Evolutionary conservation across 768 basidiomycete species (phyloP), one percentile per base, ranked within the genome.

Genomic region (Suillus ampliporus): DNA sequence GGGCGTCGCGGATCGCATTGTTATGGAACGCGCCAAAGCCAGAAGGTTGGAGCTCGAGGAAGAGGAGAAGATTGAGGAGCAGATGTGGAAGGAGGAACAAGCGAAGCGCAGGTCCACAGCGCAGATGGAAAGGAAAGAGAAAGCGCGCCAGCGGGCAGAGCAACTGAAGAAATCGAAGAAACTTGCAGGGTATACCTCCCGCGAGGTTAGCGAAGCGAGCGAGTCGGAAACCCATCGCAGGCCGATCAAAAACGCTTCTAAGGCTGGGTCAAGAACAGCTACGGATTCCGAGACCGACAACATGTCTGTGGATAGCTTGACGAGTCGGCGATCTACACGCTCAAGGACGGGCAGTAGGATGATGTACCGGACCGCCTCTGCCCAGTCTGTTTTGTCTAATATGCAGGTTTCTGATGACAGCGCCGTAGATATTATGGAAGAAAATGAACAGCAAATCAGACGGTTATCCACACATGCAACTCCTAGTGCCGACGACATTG

Each of bases 11-110:
- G 82, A 84, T 61, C 72, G 68, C 35, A 80, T 83, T 21, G 77
- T 83, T 48, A 77, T 76, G 73, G 78, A 82, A 62, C 78, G 83
- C 3, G 83, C 83, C 0, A 65, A 72, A 41, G 72, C 65, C 9
- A 72, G 83, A 56, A 71, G 81, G 23, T 78, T 74, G 65, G 77
- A 83, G 59, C 69, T 82, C 1, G 78, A 76, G 31, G 76, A 77
- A 28, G 80, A 82, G 67, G 82, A 82, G 57, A 70, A 64, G 4
- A 62, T 74, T 7, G 80, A 79, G 37, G 67, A 69, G 8, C 66
- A 66, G 8, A 72, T 74, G 65, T 51, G 69, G 57, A 64, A 71
- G 31, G 67, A 69, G 47, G 66, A 66, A 26, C 67, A 60, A 0
- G 70, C 65, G 2, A 73, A 71, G n/a, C 68, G 67, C 15, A 71